phyloP scores from a whole-genome alignment of 108 stramenopile species.

The Epithemia pelagica region DNA sequence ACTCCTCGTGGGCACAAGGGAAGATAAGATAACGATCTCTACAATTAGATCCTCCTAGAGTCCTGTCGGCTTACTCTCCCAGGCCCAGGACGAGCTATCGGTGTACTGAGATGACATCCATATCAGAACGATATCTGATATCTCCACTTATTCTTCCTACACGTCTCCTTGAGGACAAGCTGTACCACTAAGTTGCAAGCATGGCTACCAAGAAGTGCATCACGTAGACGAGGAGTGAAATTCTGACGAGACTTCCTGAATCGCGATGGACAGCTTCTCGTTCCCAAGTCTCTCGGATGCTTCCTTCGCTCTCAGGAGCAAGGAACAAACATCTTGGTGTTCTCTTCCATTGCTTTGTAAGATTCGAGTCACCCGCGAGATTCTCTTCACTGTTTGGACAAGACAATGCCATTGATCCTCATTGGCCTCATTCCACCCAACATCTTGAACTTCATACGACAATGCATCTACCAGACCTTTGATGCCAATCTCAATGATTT shows the following conservation, averaged over 20 bases:
- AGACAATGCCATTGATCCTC: not conserved
- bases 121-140: too few species aligned
- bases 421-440: not conserved
- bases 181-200: too few species aligned
- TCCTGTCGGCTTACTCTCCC: too few species aligned
- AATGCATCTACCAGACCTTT: not conserved
- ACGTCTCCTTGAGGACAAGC: too few species aligned
- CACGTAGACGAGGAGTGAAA: not conserved
- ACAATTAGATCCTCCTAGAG: too few species aligned
- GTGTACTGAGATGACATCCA: too few species aligned
- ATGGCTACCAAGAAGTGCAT: too few species aligned
- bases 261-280: not conserved
- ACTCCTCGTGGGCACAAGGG: too few species aligned
- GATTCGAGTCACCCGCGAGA: not conserved
- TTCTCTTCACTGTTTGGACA: not conserved
- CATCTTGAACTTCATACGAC: not conserved
- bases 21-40: too few species aligned
- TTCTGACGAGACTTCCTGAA: not conserved
- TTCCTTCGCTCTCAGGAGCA: not conserved
- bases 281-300: not conserved
- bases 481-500: not conserved
- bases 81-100: too few species aligned
- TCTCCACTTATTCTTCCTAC: too few species aligned
- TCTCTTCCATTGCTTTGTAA: not conserved
- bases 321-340: not conserved